Base-by-base conservation (phyloP, 176 grass and related monocot genomes). In the Oryza brachyantha region DNA sequence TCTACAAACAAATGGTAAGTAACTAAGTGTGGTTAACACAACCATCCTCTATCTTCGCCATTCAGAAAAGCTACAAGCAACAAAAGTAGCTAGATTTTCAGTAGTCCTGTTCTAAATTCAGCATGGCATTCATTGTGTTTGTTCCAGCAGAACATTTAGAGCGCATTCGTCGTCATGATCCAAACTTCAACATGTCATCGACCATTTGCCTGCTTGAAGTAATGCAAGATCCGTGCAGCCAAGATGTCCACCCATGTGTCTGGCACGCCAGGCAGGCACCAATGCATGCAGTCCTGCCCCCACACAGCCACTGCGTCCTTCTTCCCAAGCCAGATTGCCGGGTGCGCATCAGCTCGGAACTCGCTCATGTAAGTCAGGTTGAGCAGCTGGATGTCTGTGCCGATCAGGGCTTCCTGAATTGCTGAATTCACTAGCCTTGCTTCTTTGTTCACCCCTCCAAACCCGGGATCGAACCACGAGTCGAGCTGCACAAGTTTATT, bases 261-360 rank as follows among this genome's bases (percentile, higher is more conserved):
- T 0, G 95, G 95, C 22, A 98, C 85, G 2, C 92, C 96, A 10
- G 96, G 96, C 13, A 98, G 81, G 76, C 96, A 98, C 96, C 96
- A 98, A 35, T 95, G 92, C 96, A 95, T 92, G 79, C 92, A 99
- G 80, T 99, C 96, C 88, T 98, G 92, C 7, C 92, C 96, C 81
- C 90, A 94, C 10, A 92, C 79, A 1, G 90, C 75, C 77, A 98
- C 96, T 0, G 96, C 92, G 0, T 93, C 96, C 90, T 93, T 94
- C 85, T 94, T 98, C 8, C 96, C 96, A 0, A 93, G 79, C 96
- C 92, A 99, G 77, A 85, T 93, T 17, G 92, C 92, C 3, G 92
- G 96, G 81, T 98, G 95, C 9, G 92, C 92, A 29, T 93, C 95
- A 7, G 95, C 83, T 11, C 95, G 86, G 66, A 98, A 93, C 66